Percentiles rank a stretch among this genome's conserved stretches.
Conservation (phyloP, 768 basidiomycete genomes). For the Tremella yokohamensis region DNA sequence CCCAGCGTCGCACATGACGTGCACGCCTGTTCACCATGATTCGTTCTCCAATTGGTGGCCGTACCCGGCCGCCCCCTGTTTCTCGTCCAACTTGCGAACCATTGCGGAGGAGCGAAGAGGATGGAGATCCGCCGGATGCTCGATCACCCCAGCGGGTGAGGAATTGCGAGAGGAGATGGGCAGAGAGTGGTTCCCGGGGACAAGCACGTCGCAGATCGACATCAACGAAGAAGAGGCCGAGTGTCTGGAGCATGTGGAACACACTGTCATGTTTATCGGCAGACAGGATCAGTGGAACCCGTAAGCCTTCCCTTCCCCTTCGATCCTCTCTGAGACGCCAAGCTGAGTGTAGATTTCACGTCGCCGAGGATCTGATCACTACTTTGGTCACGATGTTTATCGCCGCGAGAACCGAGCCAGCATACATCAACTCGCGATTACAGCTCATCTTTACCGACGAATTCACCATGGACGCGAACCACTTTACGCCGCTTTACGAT, state of each 20-base stretch:
- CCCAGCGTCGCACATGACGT: conserved; percentile 25
- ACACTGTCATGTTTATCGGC: conserved; percentile 37
- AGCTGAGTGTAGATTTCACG: conserved; percentile 34
- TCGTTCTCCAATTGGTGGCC: conserved; percentile 43
- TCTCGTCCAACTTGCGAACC: conserved; percentile 29
- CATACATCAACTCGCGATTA: conserved; percentile 21
- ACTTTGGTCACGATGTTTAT: conserved; percentile 42
- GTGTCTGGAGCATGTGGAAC: conserved; percentile 24
- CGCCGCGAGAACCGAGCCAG: conserved; percentile 23
- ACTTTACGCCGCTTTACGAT: conserved; percentile 47
- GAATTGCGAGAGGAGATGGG: conserved; percentile 32
- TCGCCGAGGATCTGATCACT: conserved; percentile 47
- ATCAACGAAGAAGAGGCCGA: conserved; percentile 2
- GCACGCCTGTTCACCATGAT: conserved; percentile 28
- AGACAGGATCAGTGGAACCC: conserved; percentile 48
- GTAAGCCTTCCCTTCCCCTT: conserved; percentile 5
- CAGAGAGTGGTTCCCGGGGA: conserved; percentile 39
- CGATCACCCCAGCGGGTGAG: conserved; percentile 26
- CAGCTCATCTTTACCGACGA: conserved; percentile 45
- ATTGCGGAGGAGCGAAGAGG: conserved; percentile 12
- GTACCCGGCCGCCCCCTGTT: conserved; percentile 40
- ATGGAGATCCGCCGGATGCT: conserved; percentile 21
- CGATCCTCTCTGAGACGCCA: neutral
- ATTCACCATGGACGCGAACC: conserved; percentile 41
- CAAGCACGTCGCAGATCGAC: conserved; percentile 5